Base-by-base conservation (phyloP, 2,329 filamentous ascomycete genomes). In the Arthrinium phaeospermum region DNA sequence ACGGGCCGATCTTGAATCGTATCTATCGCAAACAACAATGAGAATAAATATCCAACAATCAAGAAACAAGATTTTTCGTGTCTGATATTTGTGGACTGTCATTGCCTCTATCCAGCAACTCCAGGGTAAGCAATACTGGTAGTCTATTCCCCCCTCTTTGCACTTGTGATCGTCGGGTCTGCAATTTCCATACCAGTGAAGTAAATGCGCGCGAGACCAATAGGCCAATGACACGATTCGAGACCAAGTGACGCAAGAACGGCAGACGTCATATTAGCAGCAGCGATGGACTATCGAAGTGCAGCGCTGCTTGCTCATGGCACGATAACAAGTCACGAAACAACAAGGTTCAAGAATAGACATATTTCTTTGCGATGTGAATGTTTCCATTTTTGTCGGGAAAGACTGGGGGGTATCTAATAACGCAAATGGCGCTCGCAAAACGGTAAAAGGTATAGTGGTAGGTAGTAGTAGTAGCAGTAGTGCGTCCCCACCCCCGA, bases 321-420 rank as follows among this genome's bases (percentile, higher is more conserved):
- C 37, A 41, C 37, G 7, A 41, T 10, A 16, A 61, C 7, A 61
- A 46, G 30, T 8, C 53, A 34, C 19, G 41, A 4, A 70, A 34
- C 16, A 64, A 64, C 3, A 16, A 6, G 6, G 37, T 37, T 7
- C 37, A 16, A 16, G 24, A 27, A 27, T 13, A 64, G 47, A 47
- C n/a, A 68, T 3, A n/a, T n/a, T 37, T 64, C 19, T 13, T 37
- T 41, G 30, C 34, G 34, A 64, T 64, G 34, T 64, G 34, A 61
- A 27, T 51, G 24, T 67, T 70, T 45, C 51, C 70, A 70, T 57
- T 37, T 57, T 47, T 34, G 46, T 70, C 70, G 68, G 71, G 70
- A 72, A 72, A 44, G 71, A 72, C 71, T 70, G 71, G 71, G 71
- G 71, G 71, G 57, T 72, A 72, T 72, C 45, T 68, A 70, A 47